phyloP scores from a whole-genome alignment of 345 rosid genomes.

The Triadica sebifera region DNA sequence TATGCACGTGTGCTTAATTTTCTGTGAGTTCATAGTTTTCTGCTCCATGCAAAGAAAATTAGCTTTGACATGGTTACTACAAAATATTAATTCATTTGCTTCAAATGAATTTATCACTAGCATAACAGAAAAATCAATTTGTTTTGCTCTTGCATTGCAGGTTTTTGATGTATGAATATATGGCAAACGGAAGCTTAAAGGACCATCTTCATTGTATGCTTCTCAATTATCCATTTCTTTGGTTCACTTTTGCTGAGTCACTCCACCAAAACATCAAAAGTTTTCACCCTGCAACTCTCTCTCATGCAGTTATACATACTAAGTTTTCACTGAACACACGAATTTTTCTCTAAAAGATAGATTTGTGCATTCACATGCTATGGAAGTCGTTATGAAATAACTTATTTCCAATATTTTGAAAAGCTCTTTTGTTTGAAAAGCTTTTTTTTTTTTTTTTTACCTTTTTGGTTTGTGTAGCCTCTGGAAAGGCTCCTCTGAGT shows the following conservation, averaged over 20 bases:
- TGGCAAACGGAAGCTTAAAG: constrained; percentile 86
- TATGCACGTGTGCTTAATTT: neutral
- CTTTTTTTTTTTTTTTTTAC: no score
- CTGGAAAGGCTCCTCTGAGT: constrained; percentile 57
- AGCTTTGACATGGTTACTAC: neutral
- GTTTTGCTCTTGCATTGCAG: constrained; percentile 39
- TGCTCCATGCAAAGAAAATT: neutral
- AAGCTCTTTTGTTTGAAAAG: neutral
- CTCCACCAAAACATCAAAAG: neutral
- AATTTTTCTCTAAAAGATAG: neutral
- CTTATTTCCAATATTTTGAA: neutral
- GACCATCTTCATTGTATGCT: constrained; percentile 85
- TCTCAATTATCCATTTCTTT: constrained; percentile 15
- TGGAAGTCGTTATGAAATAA: neutral
- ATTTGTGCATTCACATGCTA: neutral
- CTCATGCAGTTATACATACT: neutral
- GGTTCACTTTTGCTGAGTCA: neutral
- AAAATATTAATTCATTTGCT: neutral
- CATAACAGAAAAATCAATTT: constrained; percentile 10
- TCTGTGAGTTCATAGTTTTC: no score
- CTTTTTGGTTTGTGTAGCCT: constrained; percentile 41
- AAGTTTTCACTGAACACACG: neutral
- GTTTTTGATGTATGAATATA: constrained; percentile 84
- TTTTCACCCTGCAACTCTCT: neutral
- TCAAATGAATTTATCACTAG: neutral